Base-by-base conservation (phyloP, 2,329 filamentous ascomycete species). In the Aspergillus pseudoglaucus region DNA sequence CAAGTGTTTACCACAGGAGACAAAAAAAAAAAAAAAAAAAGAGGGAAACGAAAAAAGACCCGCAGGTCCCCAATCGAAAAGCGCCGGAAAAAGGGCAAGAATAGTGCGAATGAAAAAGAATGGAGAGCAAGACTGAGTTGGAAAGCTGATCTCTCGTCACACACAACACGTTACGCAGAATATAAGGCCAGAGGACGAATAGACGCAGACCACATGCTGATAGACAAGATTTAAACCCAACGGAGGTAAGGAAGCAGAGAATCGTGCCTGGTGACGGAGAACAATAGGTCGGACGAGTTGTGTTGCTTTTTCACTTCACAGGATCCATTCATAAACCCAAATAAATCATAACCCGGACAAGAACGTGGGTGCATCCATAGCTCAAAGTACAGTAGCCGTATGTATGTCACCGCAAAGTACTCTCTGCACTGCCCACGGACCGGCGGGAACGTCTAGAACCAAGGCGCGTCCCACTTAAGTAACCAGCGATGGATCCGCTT, bases 121-220 rank as follows among this genome's bases (percentile, higher is more conserved):
- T 47, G 32, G 44, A 38, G 22, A 25, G 42, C 44, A 42, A 51
- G 12, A 2, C 17, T 49, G 32, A 42, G 37, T 18, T 37, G 32
- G 42, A 7, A 52, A 46, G 54, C 42, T 45, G 45, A 48, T 44
- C 47, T 53, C 46, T 18, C 55, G 60, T 63, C 52, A 55, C 53
- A 62, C 59, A 63, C 52, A 60, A 57, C 51, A 62, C 51, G 60
- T 66, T 68, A 69, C 64, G 64, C 63, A 53, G 55, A 53, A 50
- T 54, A 62, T 42, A 50, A 44, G 58, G 49, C 53, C 53, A 53
- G 47, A 52, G 53, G 55, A 56, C 61, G 58, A 67, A 65, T 64
- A 58, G 54, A 57, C 57, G 58, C 59, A 53, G 51, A 58, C 59
- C 64, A 66, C 64, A 67, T 67, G 63, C 63, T 65, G 61, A 33